phyloP scores from a whole-genome alignment of 148 eudicot genomes.

The Vaccinium macrocarpon region DNA sequence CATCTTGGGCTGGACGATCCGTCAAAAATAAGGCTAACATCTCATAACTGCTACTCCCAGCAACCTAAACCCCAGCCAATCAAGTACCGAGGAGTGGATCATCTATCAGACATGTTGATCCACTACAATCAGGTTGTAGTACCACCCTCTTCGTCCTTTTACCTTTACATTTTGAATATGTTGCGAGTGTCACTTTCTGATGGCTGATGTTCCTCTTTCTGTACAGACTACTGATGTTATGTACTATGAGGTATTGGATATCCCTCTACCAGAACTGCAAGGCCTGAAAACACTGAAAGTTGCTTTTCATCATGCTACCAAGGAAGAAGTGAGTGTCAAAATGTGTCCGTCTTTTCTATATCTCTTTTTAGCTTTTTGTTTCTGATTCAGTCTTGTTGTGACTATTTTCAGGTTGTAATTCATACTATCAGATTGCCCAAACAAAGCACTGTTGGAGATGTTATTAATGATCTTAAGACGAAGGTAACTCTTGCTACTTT shows the following conservation, averaged over 20 bases:
- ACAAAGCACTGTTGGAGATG: conserved; percentile 52
- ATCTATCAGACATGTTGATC: conserved; percentile 31
- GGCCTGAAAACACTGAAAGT: conserved; percentile 59
- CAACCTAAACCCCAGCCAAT: conserved; percentile 36
- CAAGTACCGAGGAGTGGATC: conserved; percentile 30
- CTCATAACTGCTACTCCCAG: conserved; percentile 31
- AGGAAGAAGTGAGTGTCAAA: conserved; percentile 50
- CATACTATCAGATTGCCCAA: conserved; percentile 51
- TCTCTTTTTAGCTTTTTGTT: not conserved
- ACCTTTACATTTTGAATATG: not conserved
- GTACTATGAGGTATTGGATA: conserved; percentile 49
- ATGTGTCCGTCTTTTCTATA: not conserved
- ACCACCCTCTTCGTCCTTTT: not conserved
- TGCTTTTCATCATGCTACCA: conserved; percentile 56
- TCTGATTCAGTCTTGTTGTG: conserved; percentile 1
- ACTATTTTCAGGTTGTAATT: conserved; percentile 36
- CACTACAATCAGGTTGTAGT: conserved; percentile 33
- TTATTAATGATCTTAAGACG: conserved; percentile 39
- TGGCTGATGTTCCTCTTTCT: conserved; percentile 11
- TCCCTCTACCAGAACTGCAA: conserved; percentile 52
- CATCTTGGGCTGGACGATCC: conserved; percentile 32
- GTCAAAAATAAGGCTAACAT: conserved; percentile 26
- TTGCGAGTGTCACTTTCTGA: not conserved
- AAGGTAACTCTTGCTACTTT: conserved; percentile 30
- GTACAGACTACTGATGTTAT: conserved; percentile 39